Evolutionary conservation across 148 eudicot genomes (phyloP).

Genomic region (Chenopodium album): DNA sequence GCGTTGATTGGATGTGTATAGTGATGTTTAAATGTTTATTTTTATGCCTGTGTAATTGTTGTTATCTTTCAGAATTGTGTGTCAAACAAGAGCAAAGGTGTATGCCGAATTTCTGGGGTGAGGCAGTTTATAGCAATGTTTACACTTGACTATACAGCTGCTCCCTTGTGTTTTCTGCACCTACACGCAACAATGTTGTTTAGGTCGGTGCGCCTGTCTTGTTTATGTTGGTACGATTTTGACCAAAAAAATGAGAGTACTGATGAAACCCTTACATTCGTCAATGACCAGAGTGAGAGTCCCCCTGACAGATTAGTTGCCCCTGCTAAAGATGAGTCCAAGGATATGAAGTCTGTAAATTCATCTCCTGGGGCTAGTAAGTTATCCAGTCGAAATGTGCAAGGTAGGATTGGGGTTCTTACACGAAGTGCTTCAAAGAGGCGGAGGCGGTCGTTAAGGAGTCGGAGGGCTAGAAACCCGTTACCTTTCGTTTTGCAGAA

Average conservation of each 20-base stretch:
- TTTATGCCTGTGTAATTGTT: background rate
- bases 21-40: background rate
- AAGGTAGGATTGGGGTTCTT: conserved; percentile 33
- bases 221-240: conserved; percentile 15
- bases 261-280: conserved; percentile 19
- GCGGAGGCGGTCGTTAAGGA: conserved; percentile 63
- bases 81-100: conserved; percentile 30
- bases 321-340: conserved; percentile 27
- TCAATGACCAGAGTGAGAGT: conserved; percentile 17
- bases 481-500: conserved; percentile 39
- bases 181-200: conserved; percentile 45
- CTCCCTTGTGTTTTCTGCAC: conserved; percentile 56
- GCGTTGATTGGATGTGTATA: background rate
- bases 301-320: background rate
- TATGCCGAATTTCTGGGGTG: conserved; percentile 49
- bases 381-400: conserved; percentile 31
- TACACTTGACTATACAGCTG: conserved; percentile 48
- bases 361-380: conserved; percentile 29
- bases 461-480: conserved; percentile 50
- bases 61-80: conserved; percentile 41
- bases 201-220: conserved; percentile 39
- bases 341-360: conserved; percentile 20
- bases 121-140: conserved; percentile 50
- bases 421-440: conserved; percentile 53
- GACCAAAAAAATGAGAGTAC: conserved; percentile 12